Percentiles rank a stretch among this genome's conserved stretches.
phyloP scores from a whole-genome alignment of 75 land plant species.

The Picea glauca region DNA sequence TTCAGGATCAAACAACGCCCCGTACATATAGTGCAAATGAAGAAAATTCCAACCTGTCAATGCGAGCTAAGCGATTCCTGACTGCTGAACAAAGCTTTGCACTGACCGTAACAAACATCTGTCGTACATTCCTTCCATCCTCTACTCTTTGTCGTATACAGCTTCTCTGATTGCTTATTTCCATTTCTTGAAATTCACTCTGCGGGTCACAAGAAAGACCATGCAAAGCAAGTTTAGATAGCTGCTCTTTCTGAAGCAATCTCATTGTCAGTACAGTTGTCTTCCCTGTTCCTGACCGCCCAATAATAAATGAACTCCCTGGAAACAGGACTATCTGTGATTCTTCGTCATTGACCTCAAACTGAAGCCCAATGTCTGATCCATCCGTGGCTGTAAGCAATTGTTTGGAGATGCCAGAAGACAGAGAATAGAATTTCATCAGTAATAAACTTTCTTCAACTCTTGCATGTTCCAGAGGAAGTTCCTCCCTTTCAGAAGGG shows the following conservation, averaged over 20 bases:
- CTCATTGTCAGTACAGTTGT: constrained; percentile 69
- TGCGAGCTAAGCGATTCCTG: constrained; percentile 36
- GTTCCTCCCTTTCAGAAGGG: constrained; percentile 12
- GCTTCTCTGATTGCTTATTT: background rate
- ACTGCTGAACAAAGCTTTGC: constrained; percentile 61
- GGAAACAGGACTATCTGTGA: constrained; percentile 33
- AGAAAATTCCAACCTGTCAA: constrained; percentile 35
- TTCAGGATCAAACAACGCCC: background rate
- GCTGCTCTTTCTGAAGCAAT: constrained; percentile 47
- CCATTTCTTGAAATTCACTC: no score
- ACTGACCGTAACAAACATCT: constrained; percentile 68
- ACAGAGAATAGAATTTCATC: constrained; percentile 75
- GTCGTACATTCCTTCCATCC: constrained; percentile 19
- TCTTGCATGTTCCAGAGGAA: constrained; percentile 45
- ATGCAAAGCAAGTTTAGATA: constrained; percentile 12
- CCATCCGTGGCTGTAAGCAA: constrained; percentile 52
- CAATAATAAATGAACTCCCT: constrained; percentile 52
- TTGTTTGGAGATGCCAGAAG: constrained; percentile 44
- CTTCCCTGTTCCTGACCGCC: constrained; percentile 81
- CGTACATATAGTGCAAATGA: background rate
- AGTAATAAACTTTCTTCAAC: constrained; percentile 57
- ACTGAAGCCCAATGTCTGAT: constrained; percentile 51
- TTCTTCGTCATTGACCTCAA: constrained; percentile 66
- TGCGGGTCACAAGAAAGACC: constrained; percentile 10
- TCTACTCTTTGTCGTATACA: background rate